phyloP scores from a whole-genome alignment of 495 filamentous ascomycete genomes.

The Bacidia rubella region DNA sequence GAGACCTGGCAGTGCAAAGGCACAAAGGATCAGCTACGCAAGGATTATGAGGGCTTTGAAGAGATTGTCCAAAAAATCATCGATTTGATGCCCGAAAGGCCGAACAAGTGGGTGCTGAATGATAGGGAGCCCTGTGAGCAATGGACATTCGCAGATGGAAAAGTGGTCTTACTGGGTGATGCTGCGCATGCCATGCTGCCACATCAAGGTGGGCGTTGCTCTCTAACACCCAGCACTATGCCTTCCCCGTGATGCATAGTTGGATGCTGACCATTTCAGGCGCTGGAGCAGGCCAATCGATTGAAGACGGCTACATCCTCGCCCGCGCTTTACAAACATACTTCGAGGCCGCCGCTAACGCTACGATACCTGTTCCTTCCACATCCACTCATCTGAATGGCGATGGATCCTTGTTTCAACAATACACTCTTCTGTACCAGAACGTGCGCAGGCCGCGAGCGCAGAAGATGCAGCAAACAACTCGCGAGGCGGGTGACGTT shows the following conservation, averaged over 20 bases:
- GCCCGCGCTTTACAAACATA: conserved; percentile 23
- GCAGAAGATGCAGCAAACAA: conserved; percentile 25
- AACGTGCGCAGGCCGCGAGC: conserved; percentile 27
- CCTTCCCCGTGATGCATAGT: not conserved
- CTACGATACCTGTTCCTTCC: conserved; percentile 5
- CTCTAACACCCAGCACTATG: not conserved
- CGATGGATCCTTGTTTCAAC: not conserved
- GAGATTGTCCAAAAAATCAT: conserved; percentile 18
- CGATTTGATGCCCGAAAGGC: conserved; percentile 13
- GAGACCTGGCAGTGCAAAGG: conserved; percentile 28
- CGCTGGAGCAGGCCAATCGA: conserved; percentile 20
- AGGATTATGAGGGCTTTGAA: conserved; percentile 24
- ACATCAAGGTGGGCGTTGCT: conserved; percentile 14
- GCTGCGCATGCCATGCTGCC: conserved; percentile 34
- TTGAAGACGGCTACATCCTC: conserved; percentile 30
- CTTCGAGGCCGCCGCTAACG: conserved; percentile 4
- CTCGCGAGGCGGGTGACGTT: conserved; percentile 24
- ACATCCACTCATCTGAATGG: not conserved
- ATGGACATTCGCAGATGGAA: conserved; percentile 25
- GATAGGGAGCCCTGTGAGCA: conserved; percentile 25
- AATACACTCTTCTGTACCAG: conserved; percentile 27
- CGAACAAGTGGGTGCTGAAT: conserved; percentile 30
- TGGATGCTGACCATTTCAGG: conserved; percentile 14
- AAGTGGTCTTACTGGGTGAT: conserved; percentile 29
- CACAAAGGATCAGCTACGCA: conserved; percentile 22